Evolutionary conservation across 345 rosid genomes (phyloP).

Genomic region (Moricandia moricandioides): DNA sequence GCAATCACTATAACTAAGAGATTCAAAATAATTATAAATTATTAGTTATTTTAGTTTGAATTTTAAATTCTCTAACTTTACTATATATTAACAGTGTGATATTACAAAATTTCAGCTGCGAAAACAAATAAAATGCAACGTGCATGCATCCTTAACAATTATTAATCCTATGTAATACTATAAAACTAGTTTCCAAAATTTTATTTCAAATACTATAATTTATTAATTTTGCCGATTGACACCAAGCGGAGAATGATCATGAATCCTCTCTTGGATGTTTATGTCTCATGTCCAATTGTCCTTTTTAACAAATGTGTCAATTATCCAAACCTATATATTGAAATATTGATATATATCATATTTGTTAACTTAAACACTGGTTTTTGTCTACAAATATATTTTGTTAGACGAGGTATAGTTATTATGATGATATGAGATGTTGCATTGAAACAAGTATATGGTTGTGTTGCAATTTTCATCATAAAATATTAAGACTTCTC

Average conservation of each 20-base stretch:
- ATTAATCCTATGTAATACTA: conserved; percentile 12
- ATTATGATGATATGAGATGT: too few relatives aligned
- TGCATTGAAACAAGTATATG: too few relatives aligned
- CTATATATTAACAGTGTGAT: not conserved
- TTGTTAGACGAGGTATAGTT: too few relatives aligned
- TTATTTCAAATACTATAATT: not conserved
- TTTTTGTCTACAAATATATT: too few relatives aligned
- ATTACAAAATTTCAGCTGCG: not conserved
- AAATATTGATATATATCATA: not conserved
- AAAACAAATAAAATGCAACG: conserved; percentile 34
- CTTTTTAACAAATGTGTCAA: not conserved
- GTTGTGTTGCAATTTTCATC: too few relatives aligned
- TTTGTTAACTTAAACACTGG: too few relatives aligned
- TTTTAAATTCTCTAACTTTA: not conserved
- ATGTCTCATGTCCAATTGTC: conserved; percentile 9
- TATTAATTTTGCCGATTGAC: not conserved
- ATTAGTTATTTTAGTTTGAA: too few relatives aligned
- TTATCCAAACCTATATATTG: not conserved
- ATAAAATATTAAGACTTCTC: too few relatives aligned
- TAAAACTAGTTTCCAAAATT: not conserved
- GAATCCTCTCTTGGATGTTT: conserved; percentile 25
- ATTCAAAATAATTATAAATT: not conserved
- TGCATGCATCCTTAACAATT: conserved; percentile 20
- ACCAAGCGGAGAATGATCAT: conserved; percentile 28
- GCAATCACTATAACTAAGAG: not conserved